A percentile compares a stretch with the other conserved stretches of the same genome.
Evolutionary conservation across 306 rosid species (phyloP).

Genomic region (Cajanus cajan): DNA sequence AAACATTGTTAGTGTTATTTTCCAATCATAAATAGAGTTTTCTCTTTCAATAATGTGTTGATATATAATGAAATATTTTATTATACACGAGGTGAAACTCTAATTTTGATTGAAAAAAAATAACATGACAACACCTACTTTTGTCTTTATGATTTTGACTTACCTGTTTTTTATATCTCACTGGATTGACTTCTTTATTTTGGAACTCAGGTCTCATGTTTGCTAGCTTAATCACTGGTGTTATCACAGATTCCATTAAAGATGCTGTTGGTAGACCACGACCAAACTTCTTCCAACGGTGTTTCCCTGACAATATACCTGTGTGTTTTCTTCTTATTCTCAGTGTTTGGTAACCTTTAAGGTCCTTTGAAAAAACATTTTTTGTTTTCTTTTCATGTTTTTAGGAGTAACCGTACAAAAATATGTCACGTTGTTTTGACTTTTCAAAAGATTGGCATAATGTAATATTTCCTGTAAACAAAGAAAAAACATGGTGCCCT

Average conservation of each 20-base stretch:
- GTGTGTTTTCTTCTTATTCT: conserved; percentile 31
- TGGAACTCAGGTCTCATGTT: conserved; percentile 39
- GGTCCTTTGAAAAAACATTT: neutral
- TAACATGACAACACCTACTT: too few species aligned
- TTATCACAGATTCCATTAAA: conserved; percentile 56
- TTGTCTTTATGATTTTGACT: too few species aligned
- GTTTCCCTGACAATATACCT: conserved; percentile 47
- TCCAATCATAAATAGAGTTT: too few species aligned
- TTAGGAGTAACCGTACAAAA: neutral
- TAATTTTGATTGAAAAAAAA: too few species aligned
- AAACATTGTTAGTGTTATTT: too few species aligned
- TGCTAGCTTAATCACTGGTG: conserved; percentile 47
- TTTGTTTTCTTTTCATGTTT: neutral
- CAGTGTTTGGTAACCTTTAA: neutral
- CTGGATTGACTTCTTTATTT: neutral
- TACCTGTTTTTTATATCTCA: neutral
- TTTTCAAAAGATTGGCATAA: neutral
- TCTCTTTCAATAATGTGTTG: too few species aligned
- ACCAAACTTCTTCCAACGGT: conserved; percentile 51
- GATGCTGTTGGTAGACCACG: conserved; percentile 62
- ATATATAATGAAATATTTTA: too few species aligned
- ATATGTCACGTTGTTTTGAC: neutral
- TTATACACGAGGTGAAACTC: too few species aligned
- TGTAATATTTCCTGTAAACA: neutral
- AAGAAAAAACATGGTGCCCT: neutral